Evolutionary conservation across 805 yeast species (phyloP).

Genomic region (Teunomyces kruisii): DNA sequence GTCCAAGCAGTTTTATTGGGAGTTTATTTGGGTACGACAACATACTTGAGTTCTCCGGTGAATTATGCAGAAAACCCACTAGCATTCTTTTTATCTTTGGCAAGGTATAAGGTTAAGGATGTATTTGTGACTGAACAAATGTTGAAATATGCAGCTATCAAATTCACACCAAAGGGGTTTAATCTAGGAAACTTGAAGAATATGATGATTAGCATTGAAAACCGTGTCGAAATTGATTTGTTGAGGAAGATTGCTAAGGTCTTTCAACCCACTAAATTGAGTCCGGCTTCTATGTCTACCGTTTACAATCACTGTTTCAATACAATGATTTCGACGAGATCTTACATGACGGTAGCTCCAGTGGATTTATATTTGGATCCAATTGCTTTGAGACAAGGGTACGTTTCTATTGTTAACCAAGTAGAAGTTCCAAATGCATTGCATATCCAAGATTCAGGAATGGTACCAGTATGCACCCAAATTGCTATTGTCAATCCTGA

Average conservation of each 20-base stretch:
- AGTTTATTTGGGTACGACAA: constrained; percentile 80
- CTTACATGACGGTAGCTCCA: constrained; percentile 86
- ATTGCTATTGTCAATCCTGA: constrained; percentile 95
- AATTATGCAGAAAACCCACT: constrained; percentile 76
- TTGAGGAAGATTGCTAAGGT: constrained; percentile 57
- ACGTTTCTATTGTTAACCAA: constrained; percentile 75
- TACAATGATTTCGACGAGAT: constrained; percentile 80
- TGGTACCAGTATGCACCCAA: constrained; percentile 93
- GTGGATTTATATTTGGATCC: constrained; percentile 86
- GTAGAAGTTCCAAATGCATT: constrained; percentile 66
- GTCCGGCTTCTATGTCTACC: constrained; percentile 68
- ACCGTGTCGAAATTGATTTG: constrained; percentile 67
- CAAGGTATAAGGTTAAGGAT: constrained; percentile 81
- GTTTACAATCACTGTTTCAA: constrained; percentile 78
- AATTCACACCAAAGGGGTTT: constrained; percentile 59
- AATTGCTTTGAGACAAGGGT: constrained; percentile 85
- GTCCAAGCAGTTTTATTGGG: constrained; percentile 84
- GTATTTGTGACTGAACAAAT: constrained; percentile 81
- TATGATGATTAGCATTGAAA: constrained; percentile 76
- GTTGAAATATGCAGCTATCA: constrained; percentile 69
- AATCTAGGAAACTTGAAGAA: constrained; percentile 67
- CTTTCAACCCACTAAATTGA: constrained; percentile 63
- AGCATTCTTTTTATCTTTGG: constrained; percentile 64
- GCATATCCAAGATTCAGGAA: constrained; percentile 89
- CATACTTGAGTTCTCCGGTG: constrained; percentile 74